Base-by-base conservation (phyloP, 352 stramenopile species). In the Phytophthora nicotianae region DNA sequence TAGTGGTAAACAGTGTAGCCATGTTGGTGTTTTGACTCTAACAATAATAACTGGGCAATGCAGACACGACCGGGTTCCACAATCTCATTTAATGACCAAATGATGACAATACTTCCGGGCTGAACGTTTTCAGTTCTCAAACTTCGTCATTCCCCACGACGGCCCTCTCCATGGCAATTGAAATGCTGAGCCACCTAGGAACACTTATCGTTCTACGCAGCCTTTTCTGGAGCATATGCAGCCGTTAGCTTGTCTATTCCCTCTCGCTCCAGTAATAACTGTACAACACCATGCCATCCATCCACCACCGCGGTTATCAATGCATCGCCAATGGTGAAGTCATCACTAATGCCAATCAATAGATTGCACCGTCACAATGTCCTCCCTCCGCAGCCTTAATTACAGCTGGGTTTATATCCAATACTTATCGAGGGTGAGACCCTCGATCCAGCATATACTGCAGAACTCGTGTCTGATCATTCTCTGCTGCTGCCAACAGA, bases 381-480 rank as follows among this genome's bases (percentile, higher is more conserved):
- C 55, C 55, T 5, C 19, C 13, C 40, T 42, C 24, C 11, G 46
- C 55, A 26, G 55, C 46, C 24, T 35, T 49, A 16, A 57, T 1
- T 38, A 63, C 17, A 0, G 45, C 45, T 17, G 55, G 46, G n/a
- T 56, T 57, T 7, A 63, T 24, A 26, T 43, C 7, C 2, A 0
- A n/a, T 50, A 57, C 9, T 19, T 17, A 3, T 45, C 46, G 5
- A n/a, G n/a, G n/a, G n/a, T 21, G 43, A 23, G 29, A 56, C 2
- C 55, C 55, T 42, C 24, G 42, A 13, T 50, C 35, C 33, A 63
- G 24, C 5, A 63, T 46, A 14, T 49, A 63, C 35, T 57, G 55
- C 17, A 63, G 35, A 13, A 63, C 33, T 35, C 45, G 55, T 17
- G 56, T 16, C 9, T 46, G 49, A 2, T 37, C 47, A 21, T 50